Evolutionary conservation across 306 rosid species (phyloP), one percentile per base, ranked within the genome.

Genomic region (Prunus padus): DNA sequence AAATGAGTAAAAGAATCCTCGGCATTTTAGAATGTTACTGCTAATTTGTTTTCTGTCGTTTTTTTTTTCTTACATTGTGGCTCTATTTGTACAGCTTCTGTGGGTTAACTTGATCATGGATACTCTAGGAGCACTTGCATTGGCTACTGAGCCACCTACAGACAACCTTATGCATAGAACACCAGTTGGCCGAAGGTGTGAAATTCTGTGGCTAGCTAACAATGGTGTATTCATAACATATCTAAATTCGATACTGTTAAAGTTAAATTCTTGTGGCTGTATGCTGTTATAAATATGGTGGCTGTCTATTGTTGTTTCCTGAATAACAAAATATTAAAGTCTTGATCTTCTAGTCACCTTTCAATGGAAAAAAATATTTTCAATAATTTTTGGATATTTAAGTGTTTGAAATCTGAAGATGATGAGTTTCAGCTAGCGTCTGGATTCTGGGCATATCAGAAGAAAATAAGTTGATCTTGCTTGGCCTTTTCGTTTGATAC

Each of bases 31-130:
- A 67, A 14, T 23, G n/a, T 47, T 26, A 16, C 19, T 4, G 42
- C 44, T 1, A 7, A 25, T 26, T 55, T 28, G 19, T 28, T 69
- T 28, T 69, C 40, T 26, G 57, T 19, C 47, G 3, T 69, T 3
- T 69, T 1, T 44, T 42, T 18, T 2, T 50, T 16, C 33, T 25
- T 25, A 26, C 45, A 10, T 18, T 18, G 16, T 49, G 15, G 59
- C 19, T 49, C 22, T 71, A 31, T 85, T 73, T 63, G 82, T 52
- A 44, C 88, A 95, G 98, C 97, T 95, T 84, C 84, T 95, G 77
- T 95, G 97, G 98, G 97, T 95, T 76, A 95, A 95, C 89, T 85
- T 95, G 82, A 95, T 95, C 85, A 95, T 95, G 98, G 97, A 95
- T 80, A 92, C 98, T 69, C 97, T 95, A 37, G 98, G 98, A 56